Evolutionary conservation across 148 eudicot species (phyloP).

Genomic region (Amaranthus palmeri): DNA sequence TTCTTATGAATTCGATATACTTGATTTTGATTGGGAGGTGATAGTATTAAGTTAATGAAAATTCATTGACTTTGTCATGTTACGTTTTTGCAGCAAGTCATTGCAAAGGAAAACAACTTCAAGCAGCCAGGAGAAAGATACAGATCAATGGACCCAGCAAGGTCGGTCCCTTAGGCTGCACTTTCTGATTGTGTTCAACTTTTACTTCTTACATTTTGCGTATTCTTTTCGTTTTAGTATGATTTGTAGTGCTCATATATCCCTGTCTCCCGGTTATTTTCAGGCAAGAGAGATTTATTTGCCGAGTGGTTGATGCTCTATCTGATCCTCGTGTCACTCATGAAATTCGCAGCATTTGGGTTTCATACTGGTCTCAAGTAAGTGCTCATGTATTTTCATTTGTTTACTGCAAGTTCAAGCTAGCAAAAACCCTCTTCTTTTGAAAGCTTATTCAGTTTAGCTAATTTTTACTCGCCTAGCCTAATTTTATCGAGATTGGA

Average conservation of each 20-base stretch:
- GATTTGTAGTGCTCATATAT: neutral
- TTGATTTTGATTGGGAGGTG: neutral
- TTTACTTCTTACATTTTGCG: neutral
- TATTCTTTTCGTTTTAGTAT: neutral
- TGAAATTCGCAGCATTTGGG: conserved; percentile 80
- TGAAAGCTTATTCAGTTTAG: too few species aligned
- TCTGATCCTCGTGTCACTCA: conserved; percentile 80
- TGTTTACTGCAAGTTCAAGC: too few species aligned
- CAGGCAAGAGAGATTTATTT: conserved; percentile 86
- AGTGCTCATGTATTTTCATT: conserved; percentile 5
- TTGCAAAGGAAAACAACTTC: conserved; percentile 81
- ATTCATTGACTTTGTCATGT: conserved; percentile 1
- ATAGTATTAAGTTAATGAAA: neutral
- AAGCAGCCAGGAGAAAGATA: conserved; percentile 91
- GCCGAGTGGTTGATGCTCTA: conserved; percentile 66
- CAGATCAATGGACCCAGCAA: conserved; percentile 70
- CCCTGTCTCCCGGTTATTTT: conserved; percentile 3
- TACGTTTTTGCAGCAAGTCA: conserved; percentile 42
- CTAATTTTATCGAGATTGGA: too few species aligned
- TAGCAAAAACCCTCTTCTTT: too few species aligned
- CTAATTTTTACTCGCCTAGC: too few species aligned
- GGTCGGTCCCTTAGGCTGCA: conserved; percentile 27
- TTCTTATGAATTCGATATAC: neutral
- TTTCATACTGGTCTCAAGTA: conserved; percentile 91
- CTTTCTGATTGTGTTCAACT: neutral